Percentiles rank a stretch among this genome's conserved stretches.
Conservation (phyloP, 352 stramenopile species). For the Phytophthora hybrid region DNA sequence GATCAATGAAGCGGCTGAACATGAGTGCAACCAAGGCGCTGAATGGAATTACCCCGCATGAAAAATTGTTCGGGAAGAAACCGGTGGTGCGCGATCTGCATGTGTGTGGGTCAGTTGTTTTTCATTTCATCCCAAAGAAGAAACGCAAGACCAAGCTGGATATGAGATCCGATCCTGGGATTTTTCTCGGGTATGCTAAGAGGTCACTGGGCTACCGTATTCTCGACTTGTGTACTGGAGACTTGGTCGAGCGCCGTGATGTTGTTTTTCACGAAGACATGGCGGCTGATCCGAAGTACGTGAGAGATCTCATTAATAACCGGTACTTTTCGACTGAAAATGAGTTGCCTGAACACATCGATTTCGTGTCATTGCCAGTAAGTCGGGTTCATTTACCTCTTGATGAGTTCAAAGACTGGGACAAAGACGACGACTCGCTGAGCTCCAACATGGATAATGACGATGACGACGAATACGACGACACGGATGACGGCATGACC, state of each 20-base stretch:
- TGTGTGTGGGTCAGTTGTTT: no score
- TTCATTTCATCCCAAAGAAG: slow-evolving; percentile 1
- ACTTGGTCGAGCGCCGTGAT: slow-evolving; percentile 4
- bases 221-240: slow-evolving; percentile 2
- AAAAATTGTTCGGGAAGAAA: slow-evolving; percentile 4
- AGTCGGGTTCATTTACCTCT: no score
- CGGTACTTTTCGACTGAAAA: no score
- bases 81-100: slow-evolving; percentile 6
- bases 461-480: background rate
- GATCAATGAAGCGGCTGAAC: background rate
- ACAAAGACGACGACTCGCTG: no score
- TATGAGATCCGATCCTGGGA: background rate
- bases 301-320: no score
- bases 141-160: slow-evolving; percentile 8
- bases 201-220: slow-evolving; percentile 5
- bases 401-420: no score
- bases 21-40: background rate
- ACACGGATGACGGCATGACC: no score
- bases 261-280: slow-evolving; percentile 21
- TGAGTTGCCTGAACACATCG: no score
- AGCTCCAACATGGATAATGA: no score
- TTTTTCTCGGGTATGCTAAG: slow-evolving; percentile 7
- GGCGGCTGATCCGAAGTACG: background rate
- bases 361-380: no score
- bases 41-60: background rate